Evolutionary conservation across 768 basidiomycete genomes (phyloP), one percentile per base, ranked within the genome.

Genomic region (Chlorophyllum brunneum): DNA sequence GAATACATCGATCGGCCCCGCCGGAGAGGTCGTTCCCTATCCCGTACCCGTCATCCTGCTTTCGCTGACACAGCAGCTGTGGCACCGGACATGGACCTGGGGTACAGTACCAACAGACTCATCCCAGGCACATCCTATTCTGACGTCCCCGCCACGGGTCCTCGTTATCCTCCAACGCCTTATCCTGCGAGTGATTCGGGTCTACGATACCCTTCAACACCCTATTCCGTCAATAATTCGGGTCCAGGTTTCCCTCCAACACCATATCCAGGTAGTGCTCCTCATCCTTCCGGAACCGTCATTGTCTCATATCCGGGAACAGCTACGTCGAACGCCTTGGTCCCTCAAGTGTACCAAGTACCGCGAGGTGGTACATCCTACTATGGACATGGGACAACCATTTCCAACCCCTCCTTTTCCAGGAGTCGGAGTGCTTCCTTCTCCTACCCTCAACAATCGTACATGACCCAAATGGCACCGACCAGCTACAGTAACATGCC

Each of bases 21-120:
- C 5, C 73, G 74, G 7, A 68, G 69, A 22, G 70, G 63, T 48
- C 65, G 69, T 20, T 67, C 70, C 27, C 26, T 18, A 16, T 40
- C 48, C 15, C 62, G 62, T 41, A 68, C 63, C 18, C 58, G 58
- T 51, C 42, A 42, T 40, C 42, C 54, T 31, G 42, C 59, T 27
- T 59, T 56, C 58, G 45, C 61, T 51, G 52, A 59, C 62, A 37
- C 61, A 59, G 34, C 58, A 56, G 29, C 63, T 60, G 44, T 59
- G 59, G 33, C 67, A 58, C 50, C 60, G 62, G 50, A 20, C 37
- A 22, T 33, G 18, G 36, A 2, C 18, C 15, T 23, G 5, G 41
- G 34, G n/a, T 39, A 48, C 7, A 26, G 26, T 18, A 20, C 36
- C 2, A 29, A 29, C 26, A 44, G 51, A 30, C 5, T 26, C 10